Percentiles rank a stretch among this genome's conserved stretches.
Evolutionary conservation across 352 stramenopile species (phyloP).

Genomic region (Phytophthora colocasiae): DNA sequence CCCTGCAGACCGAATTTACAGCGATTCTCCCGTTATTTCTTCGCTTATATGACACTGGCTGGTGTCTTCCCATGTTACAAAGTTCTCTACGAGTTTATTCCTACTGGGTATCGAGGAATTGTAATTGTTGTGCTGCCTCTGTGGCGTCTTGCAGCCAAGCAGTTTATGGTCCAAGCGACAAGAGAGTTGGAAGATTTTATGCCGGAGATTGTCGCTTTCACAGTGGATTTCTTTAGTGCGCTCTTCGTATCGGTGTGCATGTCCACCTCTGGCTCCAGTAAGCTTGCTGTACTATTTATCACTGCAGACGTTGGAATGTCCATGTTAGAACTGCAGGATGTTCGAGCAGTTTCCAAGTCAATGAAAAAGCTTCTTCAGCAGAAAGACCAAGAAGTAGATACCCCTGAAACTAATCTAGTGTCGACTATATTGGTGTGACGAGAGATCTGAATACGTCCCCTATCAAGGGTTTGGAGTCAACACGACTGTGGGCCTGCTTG

Average conservation of each 20-base stretch:
- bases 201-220: constrained; percentile 25
- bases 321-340: constrained; percentile 13
- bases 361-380: not conserved
- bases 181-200: constrained; percentile 24
- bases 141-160: constrained; percentile 19
- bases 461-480: not conserved
- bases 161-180: constrained; percentile 8
- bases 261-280: constrained; percentile 6
- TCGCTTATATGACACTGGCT: constrained; percentile 4
- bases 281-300: constrained; percentile 14
- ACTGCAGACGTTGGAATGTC: constrained; percentile 5
- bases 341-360: constrained; percentile 6
- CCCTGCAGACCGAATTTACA: not conserved
- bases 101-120: constrained; percentile 1
- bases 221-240: constrained; percentile 26
- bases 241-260: constrained; percentile 29
- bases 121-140: constrained; percentile 14
- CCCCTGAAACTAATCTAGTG: not conserved
- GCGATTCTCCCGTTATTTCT: constrained; percentile 15
- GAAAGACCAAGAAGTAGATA: not conserved
- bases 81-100: constrained; percentile 15
- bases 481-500: constrained; percentile 8
- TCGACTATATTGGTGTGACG: not conserved
- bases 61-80: constrained; percentile 13
- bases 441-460: not conserved